phyloP scores from a whole-genome alignment of 2,329 filamentous ascomycete species.

The Colletotrichum ledebouriae region DNA sequence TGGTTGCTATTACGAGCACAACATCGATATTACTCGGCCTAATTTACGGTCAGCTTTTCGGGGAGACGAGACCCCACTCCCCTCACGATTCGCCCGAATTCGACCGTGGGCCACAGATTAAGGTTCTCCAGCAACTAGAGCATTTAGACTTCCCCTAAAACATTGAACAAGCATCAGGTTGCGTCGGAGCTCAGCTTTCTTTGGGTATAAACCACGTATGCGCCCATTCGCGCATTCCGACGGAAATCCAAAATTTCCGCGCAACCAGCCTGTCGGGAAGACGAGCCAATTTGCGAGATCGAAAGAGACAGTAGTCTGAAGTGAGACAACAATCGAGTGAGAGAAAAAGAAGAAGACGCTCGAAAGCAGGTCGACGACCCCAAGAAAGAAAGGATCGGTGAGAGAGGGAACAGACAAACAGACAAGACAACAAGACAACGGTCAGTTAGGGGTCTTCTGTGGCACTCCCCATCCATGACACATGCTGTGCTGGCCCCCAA shows the following conservation, averaged over 20 bases:
- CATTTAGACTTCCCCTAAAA: slow-evolving; percentile 39
- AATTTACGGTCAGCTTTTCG: slow-evolving; percentile 13
- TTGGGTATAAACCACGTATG: slow-evolving; percentile 32
- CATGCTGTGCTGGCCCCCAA: slow-evolving; percentile 28
- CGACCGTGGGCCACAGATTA: slow-evolving; percentile 2
- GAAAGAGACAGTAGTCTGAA: not conserved
- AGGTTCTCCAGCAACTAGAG: slow-evolving; percentile 9
- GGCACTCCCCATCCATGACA: slow-evolving; percentile 19
- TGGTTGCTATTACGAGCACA: not conserved
- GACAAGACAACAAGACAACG: not conserved
- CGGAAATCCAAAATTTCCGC: slow-evolving; percentile 31
- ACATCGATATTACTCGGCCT: not conserved
- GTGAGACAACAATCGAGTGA: not conserved
- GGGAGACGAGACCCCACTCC: slow-evolving; percentile 1
- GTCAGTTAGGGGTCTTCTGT: slow-evolving; percentile 6
- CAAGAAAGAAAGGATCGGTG: not conserved
- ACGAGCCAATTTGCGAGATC: not conserved
- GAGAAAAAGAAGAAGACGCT: not conserved
- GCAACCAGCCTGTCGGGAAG: slow-evolving; percentile 9
- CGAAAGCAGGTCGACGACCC: not conserved
- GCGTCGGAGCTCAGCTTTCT: slow-evolving; percentile 9
- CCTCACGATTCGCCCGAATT: slow-evolving; percentile 7
- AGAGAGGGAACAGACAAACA: slow-evolving; percentile 8
- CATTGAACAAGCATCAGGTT: slow-evolving; percentile 34
- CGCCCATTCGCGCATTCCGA: slow-evolving; percentile 24